Evolutionary conservation across 495 filamentous ascomycete genomes (phyloP).

Genomic region (Extremus antarcticus): DNA sequence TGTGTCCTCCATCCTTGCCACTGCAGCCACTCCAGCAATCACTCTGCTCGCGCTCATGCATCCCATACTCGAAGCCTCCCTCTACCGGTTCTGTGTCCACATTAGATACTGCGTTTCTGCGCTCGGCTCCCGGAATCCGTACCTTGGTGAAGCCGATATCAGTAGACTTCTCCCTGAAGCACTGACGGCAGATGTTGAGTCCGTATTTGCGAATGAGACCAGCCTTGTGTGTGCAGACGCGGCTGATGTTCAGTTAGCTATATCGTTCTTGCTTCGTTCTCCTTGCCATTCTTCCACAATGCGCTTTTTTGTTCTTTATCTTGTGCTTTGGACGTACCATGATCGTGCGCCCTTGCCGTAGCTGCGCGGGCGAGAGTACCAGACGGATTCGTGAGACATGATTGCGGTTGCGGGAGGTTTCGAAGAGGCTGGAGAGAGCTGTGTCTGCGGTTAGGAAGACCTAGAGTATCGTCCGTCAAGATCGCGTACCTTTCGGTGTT

Average conservation of each 20-base stretch:
- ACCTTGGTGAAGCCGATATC: conserved; percentile 99
- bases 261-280: background rate
- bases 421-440: conserved; percentile 1
- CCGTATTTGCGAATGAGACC: conserved; percentile 99
- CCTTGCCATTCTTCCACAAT: background rate
- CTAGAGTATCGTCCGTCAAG: background rate
- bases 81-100: background rate
- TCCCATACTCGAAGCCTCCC: background rate
- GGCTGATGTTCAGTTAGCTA: conserved; percentile 39
- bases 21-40: no score
- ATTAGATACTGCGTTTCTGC: background rate
- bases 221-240: conserved; percentile 88
- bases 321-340: conserved; percentile 52
- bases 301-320: background rate
- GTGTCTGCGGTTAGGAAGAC: background rate
- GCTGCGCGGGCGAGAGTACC: conserved; percentile 93
- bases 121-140: conserved; percentile 26
- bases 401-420: conserved; percentile 12
- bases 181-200: conserved; percentile 98
- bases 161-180: conserved; percentile 92
- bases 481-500: background rate
- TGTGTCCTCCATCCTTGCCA: no score
- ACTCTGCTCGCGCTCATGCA: no score
- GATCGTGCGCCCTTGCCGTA: conserved; percentile 89
- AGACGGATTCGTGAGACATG: conserved; percentile 99